Conservation (phyloP, 495 filamentous ascomycete genomes). For the Penicillium waksmanii region DNA sequence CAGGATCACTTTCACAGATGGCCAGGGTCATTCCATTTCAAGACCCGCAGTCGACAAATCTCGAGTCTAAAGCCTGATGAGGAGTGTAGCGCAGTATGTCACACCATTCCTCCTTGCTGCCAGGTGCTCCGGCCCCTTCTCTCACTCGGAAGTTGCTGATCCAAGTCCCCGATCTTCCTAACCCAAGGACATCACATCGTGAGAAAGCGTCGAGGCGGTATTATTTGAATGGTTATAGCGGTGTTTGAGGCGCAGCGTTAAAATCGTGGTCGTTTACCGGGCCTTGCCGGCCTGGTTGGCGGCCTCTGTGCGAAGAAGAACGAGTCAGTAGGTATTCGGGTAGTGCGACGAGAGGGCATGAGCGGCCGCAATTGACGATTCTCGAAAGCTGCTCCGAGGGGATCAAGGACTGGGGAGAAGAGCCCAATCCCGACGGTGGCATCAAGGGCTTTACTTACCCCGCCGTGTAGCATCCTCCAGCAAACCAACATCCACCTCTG, state of each 20-base stretch:
- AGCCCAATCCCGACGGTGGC: background rate
- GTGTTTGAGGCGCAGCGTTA: conserved; percentile 19
- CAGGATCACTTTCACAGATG: background rate
- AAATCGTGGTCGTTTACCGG: conserved; percentile 34
- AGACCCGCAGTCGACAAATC: background rate
- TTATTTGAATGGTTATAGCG: conserved; percentile 23
- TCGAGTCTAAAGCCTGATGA: background rate
- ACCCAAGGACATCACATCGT: conserved; percentile 31
- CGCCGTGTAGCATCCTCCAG: conserved; percentile 95
- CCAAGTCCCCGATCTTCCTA: conserved; percentile 1
- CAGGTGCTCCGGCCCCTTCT: background rate
- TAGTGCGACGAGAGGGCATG: background rate
- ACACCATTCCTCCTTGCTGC: background rate
- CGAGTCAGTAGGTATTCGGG: conserved; percentile 15
- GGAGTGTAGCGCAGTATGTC: background rate
- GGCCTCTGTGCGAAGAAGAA: conserved; percentile 43
- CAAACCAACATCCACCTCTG: conserved; percentile 83
- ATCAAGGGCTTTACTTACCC: conserved; percentile 59
- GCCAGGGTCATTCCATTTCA: background rate
- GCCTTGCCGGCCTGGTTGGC: conserved; percentile 56
- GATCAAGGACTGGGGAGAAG: background rate
- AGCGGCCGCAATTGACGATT: background rate
- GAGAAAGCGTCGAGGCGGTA: conserved; percentile 21
- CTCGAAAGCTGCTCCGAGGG: background rate
- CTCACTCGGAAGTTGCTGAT: background rate